phyloP scores from a whole-genome alignment of 495 filamentous ascomycete genomes.

The Annulohypoxylon stygium region DNA sequence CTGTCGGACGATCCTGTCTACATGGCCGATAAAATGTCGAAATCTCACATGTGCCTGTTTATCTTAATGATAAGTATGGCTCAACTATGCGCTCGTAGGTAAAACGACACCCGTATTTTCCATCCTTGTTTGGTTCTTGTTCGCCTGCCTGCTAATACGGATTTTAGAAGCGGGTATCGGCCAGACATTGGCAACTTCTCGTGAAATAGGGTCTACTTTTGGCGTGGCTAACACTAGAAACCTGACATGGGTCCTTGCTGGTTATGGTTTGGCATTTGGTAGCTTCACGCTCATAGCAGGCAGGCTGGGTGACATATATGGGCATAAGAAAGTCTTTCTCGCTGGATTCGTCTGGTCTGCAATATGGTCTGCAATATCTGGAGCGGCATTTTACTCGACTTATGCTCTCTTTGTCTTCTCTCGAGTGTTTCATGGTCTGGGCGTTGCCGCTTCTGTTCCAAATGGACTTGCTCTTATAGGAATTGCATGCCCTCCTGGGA shows the following conservation, averaged over 20 bases:
- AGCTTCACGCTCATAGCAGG: slow-evolving; percentile 71
- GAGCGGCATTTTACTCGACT: slow-evolving; percentile 56
- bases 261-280: slow-evolving; percentile 70
- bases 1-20: background rate
- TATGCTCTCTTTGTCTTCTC: slow-evolving; percentile 61
- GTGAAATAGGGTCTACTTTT: slow-evolving; percentile 51
- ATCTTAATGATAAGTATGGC: slow-evolving; percentile 49
- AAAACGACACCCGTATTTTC: background rate
- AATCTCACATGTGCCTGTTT: slow-evolving; percentile 26
- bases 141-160: slow-evolving; percentile 57
- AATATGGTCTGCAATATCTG: slow-evolving; percentile 71
- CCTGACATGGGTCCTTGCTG: slow-evolving; percentile 64
- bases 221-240: slow-evolving; percentile 55
- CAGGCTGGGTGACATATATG: slow-evolving; percentile 73
- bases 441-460: slow-evolving; percentile 64
- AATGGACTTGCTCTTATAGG: slow-evolving; percentile 65
- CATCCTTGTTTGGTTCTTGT: slow-evolving; percentile 16
- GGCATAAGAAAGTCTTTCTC: slow-evolving; percentile 72
- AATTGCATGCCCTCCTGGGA: slow-evolving; percentile 57
- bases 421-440: slow-evolving; percentile 66
- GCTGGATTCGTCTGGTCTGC: slow-evolving; percentile 73
- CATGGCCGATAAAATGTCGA: slow-evolving; percentile 26
- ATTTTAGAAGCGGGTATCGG: slow-evolving; percentile 62
- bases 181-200: slow-evolving; percentile 47
- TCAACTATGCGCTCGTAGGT: slow-evolving; percentile 50